Conservation (phyloP, 2,329 filamentous ascomycete genomes). For the Hawksworthiomyces lignivorus region DNA sequence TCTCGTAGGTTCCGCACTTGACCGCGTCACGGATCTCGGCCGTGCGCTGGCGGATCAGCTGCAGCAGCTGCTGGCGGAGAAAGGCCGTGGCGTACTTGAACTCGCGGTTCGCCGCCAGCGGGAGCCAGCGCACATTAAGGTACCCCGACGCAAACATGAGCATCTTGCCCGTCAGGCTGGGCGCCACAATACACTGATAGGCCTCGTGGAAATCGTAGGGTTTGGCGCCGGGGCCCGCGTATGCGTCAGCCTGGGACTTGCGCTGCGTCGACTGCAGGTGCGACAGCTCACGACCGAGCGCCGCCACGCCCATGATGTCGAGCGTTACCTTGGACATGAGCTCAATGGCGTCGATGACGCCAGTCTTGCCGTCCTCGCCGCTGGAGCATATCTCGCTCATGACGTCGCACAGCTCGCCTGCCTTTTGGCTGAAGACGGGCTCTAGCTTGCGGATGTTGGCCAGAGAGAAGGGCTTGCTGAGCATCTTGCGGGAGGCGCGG, state of each 20-base stretch:
- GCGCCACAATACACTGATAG: slow-evolving; percentile 24
- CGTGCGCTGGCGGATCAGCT: slow-evolving; percentile 23
- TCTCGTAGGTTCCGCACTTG: slow-evolving; percentile 15
- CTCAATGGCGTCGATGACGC: slow-evolving; percentile 11
- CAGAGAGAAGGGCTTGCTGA: slow-evolving; percentile 24
- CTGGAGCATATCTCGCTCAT: slow-evolving; percentile 19
- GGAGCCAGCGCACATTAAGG: slow-evolving; percentile 24
- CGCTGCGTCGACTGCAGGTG: slow-evolving; percentile 15
- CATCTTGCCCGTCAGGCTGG: slow-evolving; percentile 21
- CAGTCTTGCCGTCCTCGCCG: slow-evolving; percentile 13
- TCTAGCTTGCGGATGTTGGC: slow-evolving; percentile 29
- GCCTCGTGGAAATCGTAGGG: slow-evolving; percentile 19
- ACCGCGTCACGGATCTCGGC: slow-evolving; percentile 18
- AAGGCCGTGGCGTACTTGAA: slow-evolving; percentile 18
- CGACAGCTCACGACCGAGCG: slow-evolving; percentile 27
- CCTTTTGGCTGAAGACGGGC: slow-evolving; percentile 30
- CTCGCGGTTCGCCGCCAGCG: slow-evolving; percentile 20
- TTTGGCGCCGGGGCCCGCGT: background rate
- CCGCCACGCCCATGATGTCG: slow-evolving; percentile 27
- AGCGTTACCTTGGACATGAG: slow-evolving; percentile 24
- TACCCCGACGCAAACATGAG: slow-evolving; percentile 8
- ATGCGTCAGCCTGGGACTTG: background rate
- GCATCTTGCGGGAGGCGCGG: slow-evolving; percentile 13
- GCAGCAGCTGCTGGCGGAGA: slow-evolving; percentile 21
- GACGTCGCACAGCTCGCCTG: slow-evolving; percentile 19